phyloP scores from a whole-genome alignment of 345 rosid genomes.

The Brassica napus region DNA sequence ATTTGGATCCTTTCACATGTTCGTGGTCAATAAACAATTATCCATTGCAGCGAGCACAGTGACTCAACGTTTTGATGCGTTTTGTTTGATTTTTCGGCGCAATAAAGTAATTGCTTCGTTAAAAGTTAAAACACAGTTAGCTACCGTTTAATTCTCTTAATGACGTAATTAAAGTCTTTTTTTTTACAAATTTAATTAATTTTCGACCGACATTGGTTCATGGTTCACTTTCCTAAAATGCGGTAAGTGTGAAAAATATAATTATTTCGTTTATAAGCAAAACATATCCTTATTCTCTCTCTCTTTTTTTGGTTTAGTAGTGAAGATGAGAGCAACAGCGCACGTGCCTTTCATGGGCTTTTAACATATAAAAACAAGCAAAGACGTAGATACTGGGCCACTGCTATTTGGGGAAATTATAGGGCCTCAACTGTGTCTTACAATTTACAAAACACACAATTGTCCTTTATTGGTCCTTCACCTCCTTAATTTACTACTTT shows the following conservation, averaged over 20 bases:
- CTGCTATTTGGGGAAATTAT: too few relatives aligned
- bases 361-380: not conserved
- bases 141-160: not conserved
- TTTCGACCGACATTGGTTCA: slow-evolving; percentile 5
- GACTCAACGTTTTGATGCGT: too few relatives aligned
- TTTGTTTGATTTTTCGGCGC: too few relatives aligned
- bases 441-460: too few relatives aligned
- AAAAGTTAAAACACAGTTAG: not conserved
- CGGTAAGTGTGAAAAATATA: not conserved
- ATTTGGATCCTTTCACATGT: slow-evolving; percentile 21
- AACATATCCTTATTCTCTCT: not conserved
- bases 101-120: too few relatives aligned
- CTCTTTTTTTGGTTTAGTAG: not conserved
- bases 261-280: not conserved
- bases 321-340: not conserved
- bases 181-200: not conserved
- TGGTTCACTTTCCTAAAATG: slow-evolving; percentile 3
- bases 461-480: too few relatives aligned
- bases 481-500: too few relatives aligned
- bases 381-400: not conserved
- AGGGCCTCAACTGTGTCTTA: too few relatives aligned
- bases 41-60: not conserved
- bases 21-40: slow-evolving; percentile 2
- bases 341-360: not conserved
- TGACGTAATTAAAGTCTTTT: not conserved